These are phyloP conservation scores for Chaetomiaceae sp. DNA, from an alignment of 2,329 filamentous ascomycete genomes.

Conservation along the genomic window DNA sequence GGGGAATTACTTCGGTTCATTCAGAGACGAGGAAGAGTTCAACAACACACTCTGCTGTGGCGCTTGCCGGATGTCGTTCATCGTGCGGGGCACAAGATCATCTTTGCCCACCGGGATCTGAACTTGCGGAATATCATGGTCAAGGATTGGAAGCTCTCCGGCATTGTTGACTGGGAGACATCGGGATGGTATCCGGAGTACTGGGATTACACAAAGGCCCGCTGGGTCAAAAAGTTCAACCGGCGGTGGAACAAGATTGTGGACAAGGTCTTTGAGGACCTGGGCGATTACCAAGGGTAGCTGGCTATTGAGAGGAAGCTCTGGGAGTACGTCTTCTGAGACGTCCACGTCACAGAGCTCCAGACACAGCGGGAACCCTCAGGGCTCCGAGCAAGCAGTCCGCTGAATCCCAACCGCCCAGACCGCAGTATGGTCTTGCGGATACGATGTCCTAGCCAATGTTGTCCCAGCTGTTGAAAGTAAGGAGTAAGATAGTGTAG, in stretches of 20 bases:
- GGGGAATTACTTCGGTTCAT: background rate
- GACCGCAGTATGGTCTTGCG: too few species aligned
- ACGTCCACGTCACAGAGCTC: too few species aligned
- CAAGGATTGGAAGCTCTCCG: slow-evolving; percentile 4
- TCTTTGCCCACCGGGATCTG: background rate
- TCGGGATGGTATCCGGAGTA: slow-evolving; percentile 30
- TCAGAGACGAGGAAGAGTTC: background rate
- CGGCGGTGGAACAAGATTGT: background rate
- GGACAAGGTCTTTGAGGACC: background rate
- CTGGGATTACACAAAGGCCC: slow-evolving; percentile 30
- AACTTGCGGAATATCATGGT: background rate
- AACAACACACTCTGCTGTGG: background rate
- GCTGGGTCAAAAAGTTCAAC: too few species aligned
- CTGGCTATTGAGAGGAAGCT: background rate
- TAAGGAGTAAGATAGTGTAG: too few species aligned
- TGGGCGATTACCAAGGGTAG: background rate
- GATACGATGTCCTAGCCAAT: too few species aligned
- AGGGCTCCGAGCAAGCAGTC: too few species aligned
- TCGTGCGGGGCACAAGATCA: background rate
- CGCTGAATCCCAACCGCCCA: too few species aligned
- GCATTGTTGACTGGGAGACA: slow-evolving; percentile 31
- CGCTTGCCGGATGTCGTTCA: background rate
- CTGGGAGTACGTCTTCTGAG: background rate
- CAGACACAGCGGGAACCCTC: too few species aligned
- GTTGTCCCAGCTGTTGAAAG: too few species aligned